phyloP scores from a whole-genome alignment of 2,329 filamentous ascomycete species.

The Meredithiella fracta region DNA sequence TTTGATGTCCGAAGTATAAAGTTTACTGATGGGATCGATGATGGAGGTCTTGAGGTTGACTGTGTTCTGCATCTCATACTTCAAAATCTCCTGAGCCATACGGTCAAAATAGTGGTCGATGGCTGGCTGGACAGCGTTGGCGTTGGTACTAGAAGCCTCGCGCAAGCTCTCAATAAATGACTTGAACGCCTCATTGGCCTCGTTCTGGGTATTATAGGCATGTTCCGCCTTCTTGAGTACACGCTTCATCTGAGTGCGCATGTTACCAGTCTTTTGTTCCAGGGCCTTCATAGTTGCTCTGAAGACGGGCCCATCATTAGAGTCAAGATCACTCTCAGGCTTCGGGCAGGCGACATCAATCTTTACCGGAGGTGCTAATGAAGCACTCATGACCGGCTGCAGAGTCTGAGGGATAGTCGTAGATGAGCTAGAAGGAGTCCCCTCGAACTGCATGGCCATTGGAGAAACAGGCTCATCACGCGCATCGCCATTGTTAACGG shows the following conservation, averaged over 20 bases:
- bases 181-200: constrained; percentile 71
- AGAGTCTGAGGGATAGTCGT: constrained; percentile 18
- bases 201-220: constrained; percentile 59
- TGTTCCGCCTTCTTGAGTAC: constrained; percentile 88
- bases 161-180: constrained; percentile 73
- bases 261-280: constrained; percentile 90
- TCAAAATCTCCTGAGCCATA: constrained; percentile 77
- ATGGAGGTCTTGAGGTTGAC: constrained; percentile 77
- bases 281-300: constrained; percentile 90
- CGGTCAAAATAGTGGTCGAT: constrained; percentile 97
- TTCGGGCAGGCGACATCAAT: constrained; percentile 78
- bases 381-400: background rate
- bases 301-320: constrained; percentile 89
- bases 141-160: constrained; percentile 79
- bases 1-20: constrained; percentile 95
- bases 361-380: constrained; percentile 37
- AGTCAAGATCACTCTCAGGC: constrained; percentile 69
- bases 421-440: constrained; percentile 9
- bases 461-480: constrained; percentile 42
- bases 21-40: constrained; percentile 79
- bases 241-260: constrained; percentile 90
- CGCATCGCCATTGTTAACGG: constrained; percentile 55
- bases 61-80: constrained; percentile 74
- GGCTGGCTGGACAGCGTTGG: constrained; percentile 90
- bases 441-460: constrained; percentile 25